These are phyloP conservation scores for Pyrus bretschneideri DNA, from an alignment of 306 rosid species.

Conservation along the genomic window DNA sequence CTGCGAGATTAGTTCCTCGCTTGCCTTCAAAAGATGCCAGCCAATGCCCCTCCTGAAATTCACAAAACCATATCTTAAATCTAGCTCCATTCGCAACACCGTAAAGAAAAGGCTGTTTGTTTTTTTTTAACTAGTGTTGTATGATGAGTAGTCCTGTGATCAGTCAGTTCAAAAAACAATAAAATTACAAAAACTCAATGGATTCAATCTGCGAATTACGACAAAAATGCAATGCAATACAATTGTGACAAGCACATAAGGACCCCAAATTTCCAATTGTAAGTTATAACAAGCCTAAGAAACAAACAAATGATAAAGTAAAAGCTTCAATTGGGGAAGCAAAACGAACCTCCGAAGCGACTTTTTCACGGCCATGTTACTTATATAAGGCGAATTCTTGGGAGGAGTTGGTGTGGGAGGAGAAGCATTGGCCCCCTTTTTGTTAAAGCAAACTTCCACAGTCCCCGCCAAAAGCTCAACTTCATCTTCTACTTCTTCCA, in stretches of 20 bases:
- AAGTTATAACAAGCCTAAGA: neutral
- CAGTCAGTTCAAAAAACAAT: neutral
- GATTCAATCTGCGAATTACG: neutral
- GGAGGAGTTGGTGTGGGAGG: conserved; percentile 83
- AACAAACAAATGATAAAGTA: neutral
- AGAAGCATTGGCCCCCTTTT: conserved; percentile 56
- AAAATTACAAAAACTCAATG: neutral
- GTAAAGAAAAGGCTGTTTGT: neutral
- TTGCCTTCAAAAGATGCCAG: conserved; percentile 91
- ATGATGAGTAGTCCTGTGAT: neutral
- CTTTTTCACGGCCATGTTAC: conserved; percentile 59
- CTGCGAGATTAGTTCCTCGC: conserved; percentile 74
- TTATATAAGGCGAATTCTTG: conserved; percentile 61
- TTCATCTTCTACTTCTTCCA: conserved; percentile 12
- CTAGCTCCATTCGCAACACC: neutral
- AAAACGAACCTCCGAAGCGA: conserved; percentile 58
- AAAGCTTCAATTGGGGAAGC: neutral
- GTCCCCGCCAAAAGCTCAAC: conserved; percentile 65
- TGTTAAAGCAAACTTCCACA: conserved; percentile 75
- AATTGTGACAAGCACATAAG: neutral
- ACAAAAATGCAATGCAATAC: neutral
- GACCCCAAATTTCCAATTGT: neutral
- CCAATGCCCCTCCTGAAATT: conserved; percentile 88
- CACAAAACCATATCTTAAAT: conserved; percentile 16
- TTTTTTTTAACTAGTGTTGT: neutral